Conservation (phyloP, 148 eudicot species). For the Vaccinium myrtillus region DNA sequence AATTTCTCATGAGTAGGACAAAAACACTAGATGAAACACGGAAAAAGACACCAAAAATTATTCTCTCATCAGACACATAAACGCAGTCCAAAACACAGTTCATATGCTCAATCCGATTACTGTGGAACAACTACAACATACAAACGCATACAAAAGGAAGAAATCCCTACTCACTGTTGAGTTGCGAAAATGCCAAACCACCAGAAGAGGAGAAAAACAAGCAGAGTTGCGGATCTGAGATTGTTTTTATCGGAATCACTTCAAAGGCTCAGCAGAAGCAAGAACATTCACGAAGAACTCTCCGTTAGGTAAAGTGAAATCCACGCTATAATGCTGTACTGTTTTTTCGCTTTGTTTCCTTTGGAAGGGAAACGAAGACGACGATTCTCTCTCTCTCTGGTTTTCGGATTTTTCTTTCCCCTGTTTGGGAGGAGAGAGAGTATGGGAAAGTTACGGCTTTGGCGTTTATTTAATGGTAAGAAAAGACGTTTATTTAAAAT, state of each 20-base stretch:
- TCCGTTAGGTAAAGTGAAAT: background rate
- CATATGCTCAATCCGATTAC: background rate
- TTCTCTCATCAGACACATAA: too few species aligned
- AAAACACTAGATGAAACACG: background rate
- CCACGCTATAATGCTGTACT: background rate
- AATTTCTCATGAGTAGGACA: background rate
- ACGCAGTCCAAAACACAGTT: background rate
- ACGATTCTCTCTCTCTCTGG: background rate
- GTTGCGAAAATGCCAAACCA: background rate
- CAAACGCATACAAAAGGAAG: background rate
- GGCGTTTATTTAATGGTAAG: background rate
- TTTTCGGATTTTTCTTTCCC: background rate
- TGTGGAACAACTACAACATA: background rate
- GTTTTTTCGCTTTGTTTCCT: background rate
- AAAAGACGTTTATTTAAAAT: background rate
- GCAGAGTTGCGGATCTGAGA: constrained; percentile 14
- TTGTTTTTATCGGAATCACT: background rate
- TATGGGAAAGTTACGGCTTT: background rate
- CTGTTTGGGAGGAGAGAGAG: constrained; percentile 6
- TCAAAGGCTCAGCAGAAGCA: constrained; percentile 12
- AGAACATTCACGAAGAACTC: constrained; percentile 12
- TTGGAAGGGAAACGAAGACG: background rate
- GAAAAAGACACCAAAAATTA: background rate
- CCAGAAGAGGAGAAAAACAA: background rate
- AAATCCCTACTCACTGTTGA: constrained; percentile 13